Conservation (phyloP, 768 basidiomycete genomes). For the Paxillus involutus region DNA sequence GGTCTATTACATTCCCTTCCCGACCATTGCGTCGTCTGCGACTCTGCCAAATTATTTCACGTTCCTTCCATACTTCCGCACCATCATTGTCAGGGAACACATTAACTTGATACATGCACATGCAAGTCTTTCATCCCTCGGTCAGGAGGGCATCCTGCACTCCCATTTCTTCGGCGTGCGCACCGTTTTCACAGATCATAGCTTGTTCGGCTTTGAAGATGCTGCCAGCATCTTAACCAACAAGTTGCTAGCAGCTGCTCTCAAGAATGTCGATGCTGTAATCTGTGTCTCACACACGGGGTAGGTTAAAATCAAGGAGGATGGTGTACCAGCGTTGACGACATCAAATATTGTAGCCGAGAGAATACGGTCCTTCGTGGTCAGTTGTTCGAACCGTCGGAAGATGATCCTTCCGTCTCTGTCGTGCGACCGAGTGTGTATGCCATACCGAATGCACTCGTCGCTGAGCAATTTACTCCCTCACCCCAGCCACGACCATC, state of each 20-base stretch:
- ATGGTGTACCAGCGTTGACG: neutral
- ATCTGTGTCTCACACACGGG: slow-evolving; percentile 98
- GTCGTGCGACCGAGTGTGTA: slow-evolving; percentile 64
- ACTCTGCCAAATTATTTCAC: slow-evolving; percentile 94
- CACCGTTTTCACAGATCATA: slow-evolving; percentile 96
- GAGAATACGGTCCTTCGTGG: slow-evolving; percentile 95
- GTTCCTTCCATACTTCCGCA: slow-evolving; percentile 88
- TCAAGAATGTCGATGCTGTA: slow-evolving; percentile 90
- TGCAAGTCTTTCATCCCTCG: slow-evolving; percentile 85
- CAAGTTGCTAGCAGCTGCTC: slow-evolving; percentile 83
- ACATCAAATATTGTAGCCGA: slow-evolving; percentile 51
- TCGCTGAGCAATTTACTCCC: slow-evolving; percentile 85
- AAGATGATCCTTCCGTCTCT: slow-evolving; percentile 43
- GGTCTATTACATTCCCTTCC: slow-evolving; percentile 91
- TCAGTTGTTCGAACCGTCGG: slow-evolving; percentile 58
- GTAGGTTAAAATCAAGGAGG: slow-evolving; percentile 41
- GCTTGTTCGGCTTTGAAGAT: slow-evolving; percentile 94
- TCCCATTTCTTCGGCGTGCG: slow-evolving; percentile 83
- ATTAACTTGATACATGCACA: slow-evolving; percentile 91
- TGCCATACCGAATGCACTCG: slow-evolving; percentile 92
- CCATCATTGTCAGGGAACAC: slow-evolving; percentile 82
- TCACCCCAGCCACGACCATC: slow-evolving; percentile 39
- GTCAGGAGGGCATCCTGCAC: slow-evolving; percentile 90
- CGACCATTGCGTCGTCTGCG: slow-evolving; percentile 86
- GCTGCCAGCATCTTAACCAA: slow-evolving; percentile 97